Evolutionary conservation across 78 protist genomes (phyloP).

Genomic region (Fonticula alba): DNA sequence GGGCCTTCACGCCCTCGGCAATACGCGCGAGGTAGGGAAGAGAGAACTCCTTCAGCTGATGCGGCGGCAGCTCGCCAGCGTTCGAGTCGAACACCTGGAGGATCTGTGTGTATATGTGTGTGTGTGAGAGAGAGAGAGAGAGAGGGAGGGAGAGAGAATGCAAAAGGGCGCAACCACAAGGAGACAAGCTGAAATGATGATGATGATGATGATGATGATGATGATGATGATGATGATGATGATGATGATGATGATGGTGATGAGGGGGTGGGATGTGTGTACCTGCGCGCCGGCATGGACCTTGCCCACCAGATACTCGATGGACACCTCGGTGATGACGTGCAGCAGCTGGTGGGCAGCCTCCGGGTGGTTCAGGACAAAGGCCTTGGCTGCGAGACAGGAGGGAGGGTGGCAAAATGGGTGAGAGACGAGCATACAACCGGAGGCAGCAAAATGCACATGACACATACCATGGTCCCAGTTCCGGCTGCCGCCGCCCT

Average conservation of each 20-base stretch:
- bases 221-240: too few relatives aligned
- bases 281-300: constrained; percentile 59
- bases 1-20: constrained; percentile 20
- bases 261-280: neutral
- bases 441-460: too few relatives aligned
- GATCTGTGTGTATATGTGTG: neutral
- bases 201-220: too few relatives aligned
- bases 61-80: constrained; percentile 56
- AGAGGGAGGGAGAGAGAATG: neutral
- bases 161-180: too few relatives aligned
- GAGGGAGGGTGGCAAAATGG: constrained; percentile 1
- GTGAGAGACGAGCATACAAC: too few relatives aligned
- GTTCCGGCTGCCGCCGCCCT: constrained; percentile 55
- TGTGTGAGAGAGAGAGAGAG: too few relatives aligned
- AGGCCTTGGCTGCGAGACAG: constrained; percentile 21
- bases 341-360: constrained; percentile 35
- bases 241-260: too few relatives aligned
- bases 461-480: constrained; percentile 4
- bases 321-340: constrained; percentile 21
- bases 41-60: constrained; percentile 20
- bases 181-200: too few relatives aligned
- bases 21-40: constrained; percentile 38
- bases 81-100: constrained; percentile 67
- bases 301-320: constrained; percentile 46
- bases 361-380: constrained; percentile 35